These are phyloP conservation scores for Daldinia childiae DNA, from an alignment of 495 filamentous ascomycete species.

Conservation along the genomic window DNA sequence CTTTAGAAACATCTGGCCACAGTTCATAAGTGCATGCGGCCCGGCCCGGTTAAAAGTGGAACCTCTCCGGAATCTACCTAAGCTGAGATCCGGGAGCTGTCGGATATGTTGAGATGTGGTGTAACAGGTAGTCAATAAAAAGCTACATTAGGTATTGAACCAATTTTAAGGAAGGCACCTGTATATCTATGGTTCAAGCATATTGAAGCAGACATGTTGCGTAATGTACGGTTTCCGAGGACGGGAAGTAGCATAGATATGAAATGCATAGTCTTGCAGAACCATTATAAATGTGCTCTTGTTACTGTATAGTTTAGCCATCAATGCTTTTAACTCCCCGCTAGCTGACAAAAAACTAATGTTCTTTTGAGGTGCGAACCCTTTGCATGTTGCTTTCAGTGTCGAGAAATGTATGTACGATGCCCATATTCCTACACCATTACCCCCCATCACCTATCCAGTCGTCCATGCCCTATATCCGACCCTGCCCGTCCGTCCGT, in stretches of 20 bases:
- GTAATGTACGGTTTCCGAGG: slow-evolving; percentile 1
- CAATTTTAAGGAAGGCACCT: neutral
- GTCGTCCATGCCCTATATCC: slow-evolving; percentile 3
- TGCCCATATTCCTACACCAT: slow-evolving; percentile 33
- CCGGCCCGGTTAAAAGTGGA: slow-evolving; percentile 30
- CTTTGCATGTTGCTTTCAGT: slow-evolving; percentile 13
- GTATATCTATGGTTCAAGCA: neutral
- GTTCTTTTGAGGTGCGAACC: slow-evolving; percentile 21
- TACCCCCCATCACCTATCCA: slow-evolving; percentile 1
- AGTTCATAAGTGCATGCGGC: neutral
- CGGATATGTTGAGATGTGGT: neutral
- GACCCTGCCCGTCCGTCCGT: slow-evolving; percentile 7
- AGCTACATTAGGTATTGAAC: no score
- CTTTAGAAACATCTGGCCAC: neutral
- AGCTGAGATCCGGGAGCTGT: neutral
- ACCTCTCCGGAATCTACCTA: slow-evolving; percentile 5
- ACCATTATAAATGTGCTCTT: neutral
- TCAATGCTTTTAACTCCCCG: slow-evolving; percentile 35
- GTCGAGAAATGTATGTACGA: slow-evolving; percentile 8
- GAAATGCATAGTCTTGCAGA: neutral
- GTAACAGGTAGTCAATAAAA: neutral
- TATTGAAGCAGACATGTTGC: neutral
- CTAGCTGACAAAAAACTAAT: slow-evolving; percentile 23
- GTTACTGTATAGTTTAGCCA: slow-evolving; percentile 26
- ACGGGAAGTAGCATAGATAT: neutral